Evolutionary conservation across 164 flowering plant species (phyloP), one percentile per base, ranked within the genome.

Genomic region (Magnolia sinica): DNA sequence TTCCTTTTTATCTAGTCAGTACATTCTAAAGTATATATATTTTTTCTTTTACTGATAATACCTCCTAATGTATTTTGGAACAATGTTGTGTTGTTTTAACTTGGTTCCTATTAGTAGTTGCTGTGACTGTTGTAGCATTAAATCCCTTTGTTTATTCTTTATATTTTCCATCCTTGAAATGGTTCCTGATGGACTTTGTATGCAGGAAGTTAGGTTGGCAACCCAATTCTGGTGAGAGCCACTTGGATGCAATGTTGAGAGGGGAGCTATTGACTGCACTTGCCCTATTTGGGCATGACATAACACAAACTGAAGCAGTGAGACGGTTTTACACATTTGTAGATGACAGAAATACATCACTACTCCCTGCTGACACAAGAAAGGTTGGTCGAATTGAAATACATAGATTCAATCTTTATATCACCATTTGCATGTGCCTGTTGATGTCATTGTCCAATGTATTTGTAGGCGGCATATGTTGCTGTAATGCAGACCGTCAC

Each of bases 161-260:
- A 16, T 9, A 11, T 0, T 55, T 55, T 55, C 61, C 61, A 10
- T 55, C 61, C 18, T 31, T 75, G 61, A 61, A 61, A 71, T 63
- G 74, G 66, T 29, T 75, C 23, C 13, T 75, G 18, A 16, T 79
- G 68, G 71, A 51, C 72, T 50, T 31, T 52, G 27, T 76, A 72
- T 76, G 13, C 84, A 96, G 99, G 84, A 92, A 83, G 81, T 88
- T 96, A 79, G 99, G 99, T 64, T 96, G 98, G 98, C 97, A 96
- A 61, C 85, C 95, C 76, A 86, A 79, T 77, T 75, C 80, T 72
- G 94, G 95, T 50, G 99, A 96, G 83, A 87, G 93, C 75, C 98
- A 94, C 81, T 83, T 93, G 76, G 97, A 96, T 83, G 90, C 96
- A 73, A 87, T 96, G 98, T 86, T 96, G 87, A 91, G 98, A 83